Evolutionary conservation across 2,329 filamentous ascomycete genomes (phyloP).

Genomic region (Colletotrichum truncatum): DNA sequence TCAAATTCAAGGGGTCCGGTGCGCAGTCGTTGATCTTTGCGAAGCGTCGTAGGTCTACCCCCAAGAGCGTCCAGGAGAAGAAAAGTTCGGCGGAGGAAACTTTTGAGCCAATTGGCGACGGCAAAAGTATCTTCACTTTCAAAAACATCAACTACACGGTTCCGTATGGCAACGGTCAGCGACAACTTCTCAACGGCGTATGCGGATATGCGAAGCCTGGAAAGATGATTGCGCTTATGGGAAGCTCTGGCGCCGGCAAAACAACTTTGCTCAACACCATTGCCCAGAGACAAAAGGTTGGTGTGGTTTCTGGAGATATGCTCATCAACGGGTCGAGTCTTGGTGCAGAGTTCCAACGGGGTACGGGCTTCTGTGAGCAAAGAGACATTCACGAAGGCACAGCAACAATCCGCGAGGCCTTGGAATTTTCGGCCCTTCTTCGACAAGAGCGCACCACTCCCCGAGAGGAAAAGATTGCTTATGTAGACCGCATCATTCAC

Average conservation of each 20-base stretch:
- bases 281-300: constrained; percentile 73
- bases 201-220: constrained; percentile 84
- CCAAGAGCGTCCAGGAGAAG: constrained; percentile 35
- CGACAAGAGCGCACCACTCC: constrained; percentile 66
- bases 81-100: constrained; percentile 41
- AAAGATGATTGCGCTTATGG: constrained; percentile 82
- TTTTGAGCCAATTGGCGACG: constrained; percentile 59
- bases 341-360: constrained; percentile 69
- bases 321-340: constrained; percentile 69
- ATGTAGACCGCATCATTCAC: constrained; percentile 73
- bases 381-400: constrained; percentile 74
- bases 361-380: constrained; percentile 75
- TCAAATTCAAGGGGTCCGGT: constrained; percentile 60
- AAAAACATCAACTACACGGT: constrained; percentile 77
- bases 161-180: constrained; percentile 45
- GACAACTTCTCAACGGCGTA: constrained; percentile 47
- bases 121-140: constrained; percentile 77
- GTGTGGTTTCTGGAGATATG: constrained; percentile 72
- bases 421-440: constrained; percentile 73
- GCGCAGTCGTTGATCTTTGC: constrained; percentile 28
- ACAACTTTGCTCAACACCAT: constrained; percentile 82
- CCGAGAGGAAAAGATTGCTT: constrained; percentile 69
- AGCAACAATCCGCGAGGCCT: constrained; percentile 72
- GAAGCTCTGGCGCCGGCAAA: constrained; percentile 84
- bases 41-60: background rate